Evolutionary conservation across 2,329 filamentous ascomycete genomes (phyloP).

Genomic region (Alternaria sp.): DNA sequence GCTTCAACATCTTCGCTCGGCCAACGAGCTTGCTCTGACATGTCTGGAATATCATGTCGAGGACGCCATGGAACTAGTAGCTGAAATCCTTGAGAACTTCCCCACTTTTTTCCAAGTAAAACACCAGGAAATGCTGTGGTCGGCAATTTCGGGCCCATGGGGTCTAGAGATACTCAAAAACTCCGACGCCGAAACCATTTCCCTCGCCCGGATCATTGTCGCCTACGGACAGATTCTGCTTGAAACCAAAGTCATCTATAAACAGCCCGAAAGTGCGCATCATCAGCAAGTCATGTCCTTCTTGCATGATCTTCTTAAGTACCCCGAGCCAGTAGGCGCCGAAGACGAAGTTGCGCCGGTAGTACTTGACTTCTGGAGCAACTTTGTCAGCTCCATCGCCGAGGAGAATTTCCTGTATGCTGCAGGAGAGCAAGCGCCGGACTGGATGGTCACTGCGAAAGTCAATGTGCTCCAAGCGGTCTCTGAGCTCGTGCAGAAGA

Average conservation of each 20-base stretch:
- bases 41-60: conserved; percentile 67
- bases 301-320: conserved; percentile 71
- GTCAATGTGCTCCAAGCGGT: conserved; percentile 69
- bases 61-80: conserved; percentile 50
- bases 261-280: conserved; percentile 56
- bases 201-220: conserved; percentile 49
- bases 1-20: conserved; percentile 65
- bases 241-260: conserved; percentile 53
- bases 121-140: conserved; percentile 47
- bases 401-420: conserved; percentile 57
- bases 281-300: conserved; percentile 53
- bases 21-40: conserved; percentile 68
- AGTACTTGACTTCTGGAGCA: conserved; percentile 82
- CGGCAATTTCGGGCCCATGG: conserved; percentile 46
- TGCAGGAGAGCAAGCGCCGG: conserved; percentile 45
- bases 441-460: conserved; percentile 68
- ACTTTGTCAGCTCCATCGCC: conserved; percentile 74
- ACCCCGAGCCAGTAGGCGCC: conserved; percentile 71
- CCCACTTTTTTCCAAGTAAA: conserved; percentile 47
- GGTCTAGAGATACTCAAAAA: conserved; percentile 49
- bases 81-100: conserved; percentile 49
- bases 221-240: conserved; percentile 48
- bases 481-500: conserved; percentile 72
- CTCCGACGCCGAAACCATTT: conserved; percentile 46
- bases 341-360: conserved; percentile 79